Evolutionary conservation across 345 rosid species (phyloP), one percentile per base, ranked within the genome.

Genomic region (Kernera saxatilis): DNA sequence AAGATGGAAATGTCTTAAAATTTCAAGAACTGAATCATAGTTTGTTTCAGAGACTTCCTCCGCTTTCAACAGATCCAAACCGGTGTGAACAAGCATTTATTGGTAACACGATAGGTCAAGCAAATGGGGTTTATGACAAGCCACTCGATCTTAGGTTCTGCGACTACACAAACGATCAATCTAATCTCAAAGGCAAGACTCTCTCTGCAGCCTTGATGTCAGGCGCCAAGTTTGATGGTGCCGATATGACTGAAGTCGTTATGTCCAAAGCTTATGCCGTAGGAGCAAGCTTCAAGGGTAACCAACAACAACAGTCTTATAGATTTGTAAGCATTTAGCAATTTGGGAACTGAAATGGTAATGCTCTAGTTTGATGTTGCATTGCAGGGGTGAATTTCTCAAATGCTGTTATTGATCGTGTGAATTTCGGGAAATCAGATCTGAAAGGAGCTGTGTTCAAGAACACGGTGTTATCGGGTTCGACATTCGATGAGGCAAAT

Each of bases 201-300:
- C 96, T 93, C 44, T 82, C 97, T 0, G 97, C 98, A 3, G 98
- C 97, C 4, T 92, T 93, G 30, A 91, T 93, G 97, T 83, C 97
- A 1, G 94, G 73, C 13, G 97, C 98, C 72, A 93, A 93, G 82
- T 93, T 93, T 59, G 98, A 93, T 78, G 98, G 97, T 55, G 98
- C 98, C 2, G 96, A 93, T 70, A 93, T 91, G 97, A 25, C 97
- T 8, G 98, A 91, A 77, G 98, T 88, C 8, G 90, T 93, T n/a
- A 93, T 93, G 97, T 93, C 97, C 14, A 93, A 93, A 82, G 98
- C 98, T 56, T 91, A 87, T 57, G 98, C 98, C 41, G 98, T 83
- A 5, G 97, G 88, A 79, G 98, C 97, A 62, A 93, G 98, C 85
- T 93, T 93, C 79, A 86, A 87, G 67, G 97, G 98, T 91, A 71